Conservation (phyloP, 495 filamentous ascomycete species). For the Diplogelasinospora grovesii region DNA sequence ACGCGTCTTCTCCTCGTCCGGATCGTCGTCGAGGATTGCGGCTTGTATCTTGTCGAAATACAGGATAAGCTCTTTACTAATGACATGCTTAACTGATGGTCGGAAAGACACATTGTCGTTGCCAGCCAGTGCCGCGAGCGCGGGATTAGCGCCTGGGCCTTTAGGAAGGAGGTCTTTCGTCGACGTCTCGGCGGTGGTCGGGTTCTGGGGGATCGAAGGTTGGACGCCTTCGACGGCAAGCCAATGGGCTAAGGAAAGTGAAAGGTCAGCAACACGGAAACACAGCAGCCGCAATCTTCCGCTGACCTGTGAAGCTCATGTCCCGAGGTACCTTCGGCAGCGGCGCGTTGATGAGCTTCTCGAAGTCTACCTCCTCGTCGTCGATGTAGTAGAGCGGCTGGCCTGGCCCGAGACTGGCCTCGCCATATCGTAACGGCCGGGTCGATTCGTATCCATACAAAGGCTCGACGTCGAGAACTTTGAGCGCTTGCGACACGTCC, state of each 20-base stretch:
- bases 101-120: constrained; percentile 76
- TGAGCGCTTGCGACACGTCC: constrained; percentile 76
- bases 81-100: constrained; percentile 86
- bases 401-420: constrained; percentile 88
- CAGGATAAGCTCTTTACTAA: constrained; percentile 91
- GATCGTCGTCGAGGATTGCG: constrained; percentile 76
- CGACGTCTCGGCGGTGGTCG: constrained; percentile 70
- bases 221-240: constrained; percentile 94
- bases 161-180: constrained; percentile 81
- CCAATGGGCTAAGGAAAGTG: constrained; percentile 66
- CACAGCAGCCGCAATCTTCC: too few relatives aligned
- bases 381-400: constrained; percentile 96
- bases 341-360: constrained; percentile 94
- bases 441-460: constrained; percentile 92
- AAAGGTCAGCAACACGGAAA: too few relatives aligned
- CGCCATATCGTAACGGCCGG: constrained; percentile 79
- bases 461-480: constrained; percentile 84
- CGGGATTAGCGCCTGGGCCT: constrained; percentile 76
- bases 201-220: constrained; percentile 92
- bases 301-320: constrained; percentile 77
- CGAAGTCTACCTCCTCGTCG: constrained; percentile 97
- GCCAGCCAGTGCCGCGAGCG: constrained; percentile 73
- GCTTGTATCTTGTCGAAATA: constrained; percentile 92
- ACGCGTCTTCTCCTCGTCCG: constrained; percentile 57
- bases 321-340: constrained; percentile 93